Base-by-base conservation (phyloP, 2,329 filamentous ascomycete genomes). In the Neocatenulostroma microsporum region DNA sequence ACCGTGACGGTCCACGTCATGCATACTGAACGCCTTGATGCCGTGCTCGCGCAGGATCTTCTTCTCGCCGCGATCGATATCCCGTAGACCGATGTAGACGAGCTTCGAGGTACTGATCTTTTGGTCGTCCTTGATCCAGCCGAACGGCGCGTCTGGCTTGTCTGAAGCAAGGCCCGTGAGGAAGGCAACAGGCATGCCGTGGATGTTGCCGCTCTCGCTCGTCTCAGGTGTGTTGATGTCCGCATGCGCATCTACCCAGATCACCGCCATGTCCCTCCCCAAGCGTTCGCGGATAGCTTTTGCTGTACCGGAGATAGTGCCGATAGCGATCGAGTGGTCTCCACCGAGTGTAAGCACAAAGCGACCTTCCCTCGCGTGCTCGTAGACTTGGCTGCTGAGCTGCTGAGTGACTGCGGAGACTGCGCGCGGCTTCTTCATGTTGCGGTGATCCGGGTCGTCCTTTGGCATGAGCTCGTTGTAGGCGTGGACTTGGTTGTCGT, bases 1-100 rank as follows among this genome's bases (percentile, higher is more conserved):
- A 30, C 91, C 91, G 58, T 96, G 74, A 36, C 85, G 74, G 64
- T 98, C 91, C 62, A 98, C 83, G 59, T 98, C 91, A 60, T 94
- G 91, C 91, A 98, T 98, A 67, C 82, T 89, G 57, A 96, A 98
- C 3, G 89, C 89, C 70, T 85, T 89, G 69, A 98, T 91, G 27
- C 82, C 81, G 56, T 96, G 71, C 48, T 96, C 85, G 40, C 81
- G 74, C 46, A 98, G 68, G 43, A 95, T 84, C 67, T 79, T 76
- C 80, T 95, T 96, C 78, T 98, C 91, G 27, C 79, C 84, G n/a
- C 75, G 64, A 60, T 98, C 91, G 20, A 96, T 87, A 58, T 96
- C 91, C 27, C 91, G 74, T 54, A 98, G 71, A 21, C 88, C 91
- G 59, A 98, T 98, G 66, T 98, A 98, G 21, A 98, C 91, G 41